Evolutionary conservation across 2,329 filamentous ascomycete genomes (phyloP).

Genomic region (Fusarium luffae): DNA sequence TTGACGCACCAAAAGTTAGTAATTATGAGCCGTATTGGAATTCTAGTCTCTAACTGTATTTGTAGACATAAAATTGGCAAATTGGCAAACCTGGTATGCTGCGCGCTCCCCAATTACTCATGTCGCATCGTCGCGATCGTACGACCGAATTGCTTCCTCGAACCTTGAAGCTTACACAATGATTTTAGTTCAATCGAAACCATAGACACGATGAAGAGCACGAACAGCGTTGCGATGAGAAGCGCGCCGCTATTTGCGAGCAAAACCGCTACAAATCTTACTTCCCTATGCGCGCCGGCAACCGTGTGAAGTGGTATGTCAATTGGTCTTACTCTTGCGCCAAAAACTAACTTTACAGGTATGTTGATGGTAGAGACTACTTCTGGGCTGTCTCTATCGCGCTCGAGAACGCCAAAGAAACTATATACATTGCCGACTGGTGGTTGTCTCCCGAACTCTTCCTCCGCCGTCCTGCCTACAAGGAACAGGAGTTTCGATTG

Average conservation of each 20-base stretch:
- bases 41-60: not conserved
- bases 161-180: not conserved
- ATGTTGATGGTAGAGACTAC: conserved; percentile 90
- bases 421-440: conserved; percentile 97
- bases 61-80: conserved; percentile 68
- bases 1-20: conserved; percentile 69
- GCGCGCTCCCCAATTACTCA: not conserved
- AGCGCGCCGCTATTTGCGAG: conserved; percentile 77
- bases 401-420: conserved; percentile 88
- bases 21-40: conserved; percentile 7
- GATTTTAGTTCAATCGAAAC: conserved; percentile 76
- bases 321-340: not conserved
- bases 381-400: conserved; percentile 93
- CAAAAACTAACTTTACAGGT: not conserved
- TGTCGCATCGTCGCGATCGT: not conserved
- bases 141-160: not conserved
- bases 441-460: conserved; percentile 94
- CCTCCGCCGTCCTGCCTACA: conserved; percentile 83
- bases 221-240: conserved; percentile 84
- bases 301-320: conserved; percentile 90
- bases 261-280: conserved; percentile 89
- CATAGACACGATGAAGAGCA: conserved; percentile 96
- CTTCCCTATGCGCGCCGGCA: conserved; percentile 86
- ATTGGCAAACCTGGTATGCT: conserved; percentile 67
- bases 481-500: conserved; percentile 85